Evolutionary conservation across 129 eudicot species (phyloP), one percentile per base, ranked within the genome.

Genomic region (Tagetes patula): DNA sequence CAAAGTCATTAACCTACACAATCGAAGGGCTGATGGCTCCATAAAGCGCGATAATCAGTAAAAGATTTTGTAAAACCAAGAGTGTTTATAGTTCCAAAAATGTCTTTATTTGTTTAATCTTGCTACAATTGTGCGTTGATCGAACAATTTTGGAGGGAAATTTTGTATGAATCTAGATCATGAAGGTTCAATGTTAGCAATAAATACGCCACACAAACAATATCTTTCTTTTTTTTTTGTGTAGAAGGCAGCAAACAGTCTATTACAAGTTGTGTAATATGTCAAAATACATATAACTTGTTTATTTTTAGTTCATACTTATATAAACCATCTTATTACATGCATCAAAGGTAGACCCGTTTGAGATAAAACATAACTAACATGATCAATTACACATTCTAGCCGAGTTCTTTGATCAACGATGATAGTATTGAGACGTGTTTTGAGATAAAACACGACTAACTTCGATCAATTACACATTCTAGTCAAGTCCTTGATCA

Each of bases 1-100:
- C 97, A 5, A 75, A 84, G 52, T 90, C 96, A 3, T 85, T 94
- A 46, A 74, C 93, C 62, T 94, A 94, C 83, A 94, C 98, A 4
- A 94, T 94, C 33, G 96, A 86, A 72, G 67, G 67, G 43, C 45
- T 61, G 30, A 61, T 61, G 67, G 67, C 67, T 61, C 67, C 67
- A 2, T 93, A 72, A 66, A 78, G n/a, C 70, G 46, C 10, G 52
- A 32, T 4, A 59, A 59, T 33, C 65, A 36, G 67, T 61, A 10
- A 12, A 46, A 27, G 33, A 27, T 71, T 63, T 70, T 72, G 73
- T 72, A 52, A 43, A 65, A 54, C 73, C 47, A 8, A 0, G 50
- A 65, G 55, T 78, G 73, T 53, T 45, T 5, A 64, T 78, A 64
- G 70, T 48, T 60, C 30, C 3, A 4, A 6, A 11, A 47, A 69